Evolutionary conservation across 495 filamentous ascomycete genomes (phyloP), one percentile per base, ranked within the genome.

Genomic region (Gamarada debralockiae): DNA sequence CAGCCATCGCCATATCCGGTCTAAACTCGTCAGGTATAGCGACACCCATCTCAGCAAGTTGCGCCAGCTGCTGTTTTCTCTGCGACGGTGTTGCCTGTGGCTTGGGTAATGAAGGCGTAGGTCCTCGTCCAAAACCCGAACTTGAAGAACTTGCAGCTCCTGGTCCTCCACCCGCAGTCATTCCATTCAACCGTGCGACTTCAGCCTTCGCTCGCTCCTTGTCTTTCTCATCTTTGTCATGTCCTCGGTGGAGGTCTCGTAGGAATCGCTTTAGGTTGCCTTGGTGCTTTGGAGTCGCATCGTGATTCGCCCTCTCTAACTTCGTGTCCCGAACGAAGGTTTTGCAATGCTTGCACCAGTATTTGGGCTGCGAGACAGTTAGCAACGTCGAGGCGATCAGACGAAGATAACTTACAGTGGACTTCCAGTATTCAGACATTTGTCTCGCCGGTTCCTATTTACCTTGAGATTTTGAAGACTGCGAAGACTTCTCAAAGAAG

Each of bases 371-470:
- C 40, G 6, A 10, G 12, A 17, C 39, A 13, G 44, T 70, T 52
- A 68, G 64, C 39, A 52, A 29, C 3, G 22, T 29, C 14, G 47
- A 37, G 10, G 17, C 15, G 3, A 43, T 17, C n/a, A 44, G 24
- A 21, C 4, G 14, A 13, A 20, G 27, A 25, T 15, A 5, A 68
- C 78, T 65, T 65, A 82, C 82, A n/a, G 91, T 93, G 20, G 93
- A 97, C 71, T 97, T 97, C 93, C 93, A 98, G 70, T 96, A 92
- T 80, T 97, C 95, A 0, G 93, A 84, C 93, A 98, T 98, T 39
- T 59, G 44, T 22, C 25, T 39, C 5, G n/a, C n/a, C n/a, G n/a
- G n/a, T n/a, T n/a, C n/a, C n/a, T n/a, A 36, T 13, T 12, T 34
- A 34, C 31, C 14, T 34, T 8, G 12, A 6, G 33, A 1, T n/a